A percentile compares a stretch with the other conserved stretches of the same genome.
These are phyloP conservation scores for Larix sibirica DNA, from an alignment of 83 land plant species.

Conservation along the genomic window DNA sequence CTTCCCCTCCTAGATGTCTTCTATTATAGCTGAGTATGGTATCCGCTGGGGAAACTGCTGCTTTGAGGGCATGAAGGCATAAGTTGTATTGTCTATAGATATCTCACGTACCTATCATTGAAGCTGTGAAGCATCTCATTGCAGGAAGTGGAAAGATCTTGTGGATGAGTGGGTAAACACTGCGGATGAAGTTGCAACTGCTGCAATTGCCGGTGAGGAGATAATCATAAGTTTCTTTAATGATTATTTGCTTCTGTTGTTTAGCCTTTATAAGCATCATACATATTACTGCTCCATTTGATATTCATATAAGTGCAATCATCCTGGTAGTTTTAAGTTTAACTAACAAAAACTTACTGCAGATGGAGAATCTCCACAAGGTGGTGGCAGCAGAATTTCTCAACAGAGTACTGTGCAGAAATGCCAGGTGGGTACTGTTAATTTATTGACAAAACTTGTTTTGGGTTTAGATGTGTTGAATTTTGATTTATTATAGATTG, in stretches of 20 bases:
- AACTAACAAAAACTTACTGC: constrained; percentile 14
- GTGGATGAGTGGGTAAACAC: constrained; percentile 72
- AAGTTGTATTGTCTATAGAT: neutral
- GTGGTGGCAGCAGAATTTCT: neutral
- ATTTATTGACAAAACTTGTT: too few relatives aligned
- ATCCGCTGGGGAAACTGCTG: neutral
- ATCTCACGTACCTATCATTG: neutral
- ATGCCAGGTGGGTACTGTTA: neutral
- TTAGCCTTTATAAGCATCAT: neutral
- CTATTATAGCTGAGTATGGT: neutral
- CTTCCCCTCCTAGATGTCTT: neutral
- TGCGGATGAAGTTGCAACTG: constrained; percentile 22
- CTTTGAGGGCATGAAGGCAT: neutral
- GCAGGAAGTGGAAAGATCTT: constrained; percentile 70
- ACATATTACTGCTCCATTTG: neutral
- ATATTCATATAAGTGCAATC: neutral
- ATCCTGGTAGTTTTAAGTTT: neutral
- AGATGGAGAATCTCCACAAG: constrained; percentile 53
- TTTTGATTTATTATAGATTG: too few relatives aligned
- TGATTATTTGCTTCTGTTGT: neutral
- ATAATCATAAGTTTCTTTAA: neutral
- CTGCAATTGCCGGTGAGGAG: constrained; percentile 38
- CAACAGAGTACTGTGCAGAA: neutral
- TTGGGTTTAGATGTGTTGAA: too few relatives aligned
- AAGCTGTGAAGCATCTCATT: neutral